Conservation (phyloP, 2,329 filamentous ascomycete genomes). For the Lasiodiplodia sp. region DNA sequence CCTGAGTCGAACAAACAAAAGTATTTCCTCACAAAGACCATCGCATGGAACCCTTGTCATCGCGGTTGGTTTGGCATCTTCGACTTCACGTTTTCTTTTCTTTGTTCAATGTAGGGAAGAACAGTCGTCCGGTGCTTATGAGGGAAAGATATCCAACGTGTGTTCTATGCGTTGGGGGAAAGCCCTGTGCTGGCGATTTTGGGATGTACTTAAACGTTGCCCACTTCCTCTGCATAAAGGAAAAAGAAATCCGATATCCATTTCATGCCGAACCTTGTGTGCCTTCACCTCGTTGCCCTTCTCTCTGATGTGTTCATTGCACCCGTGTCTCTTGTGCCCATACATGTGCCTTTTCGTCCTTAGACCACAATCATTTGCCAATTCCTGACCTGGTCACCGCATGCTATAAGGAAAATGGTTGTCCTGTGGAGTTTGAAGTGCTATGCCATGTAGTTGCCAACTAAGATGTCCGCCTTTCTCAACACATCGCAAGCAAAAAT, state of each 20-base stretch:
- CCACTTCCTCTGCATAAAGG: constrained; percentile 49
- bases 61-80: constrained; percentile 22
- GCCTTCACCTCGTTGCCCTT: not conserved
- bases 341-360: too few relatives aligned
- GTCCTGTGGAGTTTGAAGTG: too few relatives aligned
- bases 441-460: too few relatives aligned
- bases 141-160: constrained; percentile 96
- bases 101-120: constrained; percentile 20
- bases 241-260: constrained; percentile 17
- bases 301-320: not conserved
- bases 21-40: constrained; percentile 2
- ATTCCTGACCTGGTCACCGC: too few relatives aligned
- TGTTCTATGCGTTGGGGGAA: constrained; percentile 73
- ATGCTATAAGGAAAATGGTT: too few relatives aligned
- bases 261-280: constrained; percentile 21
- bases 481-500: too few relatives aligned
- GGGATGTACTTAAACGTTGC: constrained; percentile 90
- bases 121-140: constrained; percentile 76
- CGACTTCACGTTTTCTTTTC: constrained; percentile 2
- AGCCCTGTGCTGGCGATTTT: constrained; percentile 88
- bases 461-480: too few relatives aligned
- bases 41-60: not conserved
- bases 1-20: constrained; percentile 27
- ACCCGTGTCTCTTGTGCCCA: not conserved
- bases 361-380: too few relatives aligned